Conservation (phyloP, 805 yeast species). For the Barnettozyma populi region DNA sequence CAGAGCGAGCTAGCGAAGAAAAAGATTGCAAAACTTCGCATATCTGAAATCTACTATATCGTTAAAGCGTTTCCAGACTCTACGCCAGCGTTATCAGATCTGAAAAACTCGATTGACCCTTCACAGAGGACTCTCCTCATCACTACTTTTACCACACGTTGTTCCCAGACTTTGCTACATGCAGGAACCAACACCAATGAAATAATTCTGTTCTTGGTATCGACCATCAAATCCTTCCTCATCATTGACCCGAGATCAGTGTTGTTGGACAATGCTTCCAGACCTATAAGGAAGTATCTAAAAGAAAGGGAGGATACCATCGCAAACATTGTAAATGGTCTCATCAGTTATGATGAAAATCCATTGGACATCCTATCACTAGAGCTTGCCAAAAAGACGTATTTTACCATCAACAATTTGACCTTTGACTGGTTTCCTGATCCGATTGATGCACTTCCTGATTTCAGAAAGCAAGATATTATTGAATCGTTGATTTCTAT, state of each 20-base stretch:
- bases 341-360: constrained; percentile 38
- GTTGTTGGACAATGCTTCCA: constrained; percentile 66
- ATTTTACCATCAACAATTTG: constrained; percentile 14
- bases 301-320: constrained; percentile 72
- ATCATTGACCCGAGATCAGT: constrained; percentile 86
- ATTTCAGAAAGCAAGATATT: constrained; percentile 65
- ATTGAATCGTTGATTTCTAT: constrained; percentile 68
- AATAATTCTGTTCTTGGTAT: constrained; percentile 62
- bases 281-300: constrained; percentile 70
- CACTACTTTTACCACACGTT: constrained; percentile 39
- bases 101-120: constrained; percentile 45
- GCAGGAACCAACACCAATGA: constrained; percentile 78
- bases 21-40: constrained; percentile 36
- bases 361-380: constrained; percentile 48
- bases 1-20: constrained; percentile 4
- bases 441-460: constrained; percentile 87
- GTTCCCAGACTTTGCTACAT: constrained; percentile 51
- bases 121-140: constrained; percentile 51
- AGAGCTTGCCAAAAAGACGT: constrained; percentile 36
- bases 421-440: constrained; percentile 69
- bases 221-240: constrained; percentile 65
- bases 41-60: constrained; percentile 53
- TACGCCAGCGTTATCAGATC: constrained; percentile 48
- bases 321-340: constrained; percentile 61
- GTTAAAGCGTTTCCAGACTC: constrained; percentile 50